Conservation (phyloP, 805 yeast species). For the Saccharomycopsis capsularis region DNA sequence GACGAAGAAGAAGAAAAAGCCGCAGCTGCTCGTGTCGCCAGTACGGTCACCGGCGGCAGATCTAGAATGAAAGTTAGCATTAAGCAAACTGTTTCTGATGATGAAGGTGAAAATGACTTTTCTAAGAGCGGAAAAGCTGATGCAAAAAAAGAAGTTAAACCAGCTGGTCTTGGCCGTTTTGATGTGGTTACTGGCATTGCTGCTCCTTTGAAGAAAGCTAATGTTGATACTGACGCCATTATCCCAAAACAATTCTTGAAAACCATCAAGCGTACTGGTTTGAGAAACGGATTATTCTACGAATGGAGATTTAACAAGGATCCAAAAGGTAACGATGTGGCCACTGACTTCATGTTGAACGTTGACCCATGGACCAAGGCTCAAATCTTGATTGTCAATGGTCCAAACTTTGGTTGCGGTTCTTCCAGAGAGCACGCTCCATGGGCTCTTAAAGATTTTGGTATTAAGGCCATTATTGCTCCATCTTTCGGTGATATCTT, state of each 20-base stretch:
- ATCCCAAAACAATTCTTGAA: slow-evolving; percentile 98
- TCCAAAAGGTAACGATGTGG: slow-evolving; percentile 53
- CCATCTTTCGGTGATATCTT: slow-evolving; percentile 98
- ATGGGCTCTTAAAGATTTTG: slow-evolving; percentile 98
- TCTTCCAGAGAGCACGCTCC: slow-evolving; percentile 99
- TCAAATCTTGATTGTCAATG: slow-evolving; percentile 81
- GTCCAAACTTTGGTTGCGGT: slow-evolving; percentile 98
- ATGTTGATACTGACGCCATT: slow-evolving; percentile 97
- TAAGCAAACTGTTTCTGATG: slow-evolving; percentile 35
- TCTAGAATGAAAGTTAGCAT: neutral
- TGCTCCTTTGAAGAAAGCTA: slow-evolving; percentile 91
- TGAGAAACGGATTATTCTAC: slow-evolving; percentile 80
- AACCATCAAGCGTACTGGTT: slow-evolving; percentile 96
- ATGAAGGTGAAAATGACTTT: slow-evolving; percentile 67
- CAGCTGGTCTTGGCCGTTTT: slow-evolving; percentile 67
- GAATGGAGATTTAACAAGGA: slow-evolving; percentile 76
- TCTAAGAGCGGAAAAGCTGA: no score
- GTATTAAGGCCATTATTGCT: slow-evolving; percentile 91
- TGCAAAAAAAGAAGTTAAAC: slow-evolving; percentile 43
- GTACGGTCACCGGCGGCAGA: no score
- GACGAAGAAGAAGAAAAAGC: slow-evolving; percentile 23
- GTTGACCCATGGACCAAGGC: slow-evolving; percentile 76
- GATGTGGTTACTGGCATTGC: slow-evolving; percentile 72
- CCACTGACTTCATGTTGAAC: slow-evolving; percentile 88
- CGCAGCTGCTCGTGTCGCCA: no score